Percentiles rank a stretch among this genome's conserved stretches.
Evolutionary conservation across 805 yeast species (phyloP).

Genomic region (Wickerhamiella australiensis): DNA sequence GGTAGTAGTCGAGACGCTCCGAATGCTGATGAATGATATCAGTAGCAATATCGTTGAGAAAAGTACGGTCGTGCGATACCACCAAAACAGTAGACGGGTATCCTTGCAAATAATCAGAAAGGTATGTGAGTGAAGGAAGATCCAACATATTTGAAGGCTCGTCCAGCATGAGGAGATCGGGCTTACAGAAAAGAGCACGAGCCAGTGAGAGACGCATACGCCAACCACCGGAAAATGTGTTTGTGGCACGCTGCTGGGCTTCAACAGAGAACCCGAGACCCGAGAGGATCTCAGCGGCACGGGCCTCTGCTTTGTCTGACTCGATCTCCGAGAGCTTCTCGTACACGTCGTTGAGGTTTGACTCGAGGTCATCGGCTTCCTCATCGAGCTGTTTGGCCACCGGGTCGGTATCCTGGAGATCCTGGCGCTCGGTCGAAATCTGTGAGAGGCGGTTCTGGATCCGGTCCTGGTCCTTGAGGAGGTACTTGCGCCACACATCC

Average conservation of each 20-base stretch:
- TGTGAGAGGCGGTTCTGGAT: constrained; percentile 58
- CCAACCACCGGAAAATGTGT: constrained; percentile 99
- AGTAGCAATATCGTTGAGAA: constrained; percentile 94
- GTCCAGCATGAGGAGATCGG: constrained; percentile 83
- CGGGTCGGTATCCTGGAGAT: constrained; percentile 35
- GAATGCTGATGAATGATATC: constrained; percentile 97
- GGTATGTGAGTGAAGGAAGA: constrained; percentile 92
- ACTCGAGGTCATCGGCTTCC: constrained; percentile 78
- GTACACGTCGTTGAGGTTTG: constrained; percentile 62
- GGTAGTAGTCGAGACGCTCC: constrained; percentile 87
- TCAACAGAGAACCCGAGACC: constrained; percentile 92
- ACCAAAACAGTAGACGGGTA: constrained; percentile 89
- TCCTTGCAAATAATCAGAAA: constrained; percentile 78
- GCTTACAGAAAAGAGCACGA: constrained; percentile 93
- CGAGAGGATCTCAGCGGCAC: constrained; percentile 84
- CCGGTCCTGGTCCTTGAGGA: constrained; percentile 56
- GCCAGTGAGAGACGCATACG: constrained; percentile 98
- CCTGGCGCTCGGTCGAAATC: constrained; percentile 54
- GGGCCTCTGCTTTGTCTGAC: constrained; percentile 91
- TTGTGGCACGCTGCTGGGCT: constrained; percentile 72
- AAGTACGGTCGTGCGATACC: constrained; percentile 96
- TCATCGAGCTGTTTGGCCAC: constrained; percentile 71
- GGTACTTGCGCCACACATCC: constrained; percentile 95
- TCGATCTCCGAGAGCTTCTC: constrained; percentile 87
- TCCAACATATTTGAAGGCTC: constrained; percentile 99